These are phyloP conservation scores for Alnus glutinosa DNA, from an alignment of 306 rosid species.

Conservation along the genomic window DNA sequence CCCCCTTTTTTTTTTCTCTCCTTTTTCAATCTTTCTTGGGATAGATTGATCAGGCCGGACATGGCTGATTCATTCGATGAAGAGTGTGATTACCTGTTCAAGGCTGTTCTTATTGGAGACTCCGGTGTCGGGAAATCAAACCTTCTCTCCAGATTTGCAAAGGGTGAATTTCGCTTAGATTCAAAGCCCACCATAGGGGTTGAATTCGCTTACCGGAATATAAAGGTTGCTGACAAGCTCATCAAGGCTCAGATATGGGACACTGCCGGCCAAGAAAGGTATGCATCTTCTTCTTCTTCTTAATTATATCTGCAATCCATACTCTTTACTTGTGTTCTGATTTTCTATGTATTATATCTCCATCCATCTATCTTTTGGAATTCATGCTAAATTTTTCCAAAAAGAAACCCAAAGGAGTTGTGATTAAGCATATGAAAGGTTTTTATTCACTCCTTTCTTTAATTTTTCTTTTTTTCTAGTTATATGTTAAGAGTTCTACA, in stretches of 20 bases:
- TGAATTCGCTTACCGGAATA: constrained; percentile 87
- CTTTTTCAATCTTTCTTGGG: constrained; percentile 1
- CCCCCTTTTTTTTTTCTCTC: no score
- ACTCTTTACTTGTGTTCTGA: not conserved
- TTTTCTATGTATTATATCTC: not conserved
- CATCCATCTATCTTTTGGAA: not conserved
- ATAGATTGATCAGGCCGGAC: not conserved
- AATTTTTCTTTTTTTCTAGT: no score
- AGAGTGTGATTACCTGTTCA: constrained; percentile 86
- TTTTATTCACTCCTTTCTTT: no score
- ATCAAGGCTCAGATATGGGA: constrained; percentile 97
- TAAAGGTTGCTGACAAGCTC: constrained; percentile 63
- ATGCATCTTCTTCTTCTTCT: not conserved
- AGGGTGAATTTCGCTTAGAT: constrained; percentile 70
- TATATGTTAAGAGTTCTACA: no score
- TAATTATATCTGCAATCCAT: not conserved
- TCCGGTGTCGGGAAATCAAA: constrained; percentile 95
- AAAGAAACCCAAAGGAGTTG: not conserved
- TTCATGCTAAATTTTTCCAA: not conserved
- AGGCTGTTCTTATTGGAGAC: constrained; percentile 79
- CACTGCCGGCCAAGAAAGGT: constrained; percentile 99
- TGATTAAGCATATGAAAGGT: no score
- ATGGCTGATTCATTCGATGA: constrained; percentile 80
- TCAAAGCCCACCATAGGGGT: constrained; percentile 94
- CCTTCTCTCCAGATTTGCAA: constrained; percentile 76